Evolutionary conservation across 2,329 filamentous ascomycete genomes (phyloP), one percentile per base, ranked within the genome.

Genomic region (Aspergillus japonicus): DNA sequence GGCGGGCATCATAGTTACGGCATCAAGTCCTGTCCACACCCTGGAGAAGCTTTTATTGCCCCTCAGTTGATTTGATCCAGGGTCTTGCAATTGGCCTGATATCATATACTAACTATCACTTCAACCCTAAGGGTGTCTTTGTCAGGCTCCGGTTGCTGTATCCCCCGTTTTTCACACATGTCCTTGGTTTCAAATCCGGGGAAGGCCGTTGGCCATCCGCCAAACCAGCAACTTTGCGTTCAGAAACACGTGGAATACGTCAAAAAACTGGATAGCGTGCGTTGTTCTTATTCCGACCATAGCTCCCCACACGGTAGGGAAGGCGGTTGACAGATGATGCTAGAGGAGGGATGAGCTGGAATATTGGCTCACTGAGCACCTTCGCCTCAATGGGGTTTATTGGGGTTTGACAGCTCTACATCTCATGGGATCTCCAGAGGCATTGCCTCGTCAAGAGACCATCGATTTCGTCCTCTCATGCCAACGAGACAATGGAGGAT

Each of bases 391-490:
- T 74, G 95, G 95, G 49, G 85, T 99, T 51, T 99, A 99, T 78
- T 99, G 95, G 95, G 95, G 95, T 14, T 79, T 99, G 59, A 95
- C 89, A 6, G 89, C 94, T 6, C 84, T 98, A 47, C 90, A 96
- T 80, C 83, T 98, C 29, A 86, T 99, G 60, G 86, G 88, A 52
- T 88, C 85, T 58, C 91, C 93, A 1, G 87, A 96, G 63, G 92
- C 89, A 3, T 85, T 99, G 10, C 89, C 94, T 11, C 87, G 91
- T 56, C 83, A 88, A 56, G 87, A 91, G 63, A 90, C 95, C 24
- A 89, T 99, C 70, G 87, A 93, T 67, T 99, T 96, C 77, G 90
- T 98, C n/a, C 84, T 97, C 54, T 93, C 90, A n/a, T 99, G 95
- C 68, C 89, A 96, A 78, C 89, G 92, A 73, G 87, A 91, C 1